Base-by-base conservation (phyloP, 257 asterid species). In the Solanum piurae region DNA sequence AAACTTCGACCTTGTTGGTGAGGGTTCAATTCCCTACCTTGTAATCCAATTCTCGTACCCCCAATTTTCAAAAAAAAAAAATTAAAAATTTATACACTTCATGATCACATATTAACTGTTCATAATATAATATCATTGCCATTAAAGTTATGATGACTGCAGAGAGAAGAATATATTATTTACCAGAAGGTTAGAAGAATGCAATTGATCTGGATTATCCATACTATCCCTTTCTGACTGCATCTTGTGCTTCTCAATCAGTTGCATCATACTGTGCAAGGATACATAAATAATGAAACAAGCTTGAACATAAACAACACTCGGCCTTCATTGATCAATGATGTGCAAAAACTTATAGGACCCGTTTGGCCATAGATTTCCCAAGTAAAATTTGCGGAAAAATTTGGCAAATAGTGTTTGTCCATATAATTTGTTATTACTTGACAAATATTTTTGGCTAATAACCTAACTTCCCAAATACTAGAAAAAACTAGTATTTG, bases 181-280 rank as follows among this genome's bases (percentile, higher is more conserved):
- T 89, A 94, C 96, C 94, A 87, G 91, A 89, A 49, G 34, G 46
- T 49, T 89, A 84, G 82, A 77, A 82, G 89, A 88, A 23, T 75
- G 91, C 82, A 86, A 90, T 16, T 89, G 90, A 34, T 33, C 87
- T 76, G 37, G 46, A 66, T 33, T 13, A 71, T 71, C 83, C 68
- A 69, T 29, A 85, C 86, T 11, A 42, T 87, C 91, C 52, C 89
- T 69, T 60, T 89, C 93, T 11, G 93, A 37, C 46, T 90, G 94
- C 88, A 69, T 66, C 46, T 72, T 89, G 83, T 88, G 92, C 94
- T 91, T 92, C 80, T 93, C 94, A 90, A 96, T 90, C 83, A 95
- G 83, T 90, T 96, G 95, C 93, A 82, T 87, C 96, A 95, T 93
- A 93, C 98, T 96, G 68, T 31, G 38, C 18, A 27, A 79, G 10